Conservation (phyloP, 352 stramenopile genomes). For the Phytophthora podocarpi region DNA sequence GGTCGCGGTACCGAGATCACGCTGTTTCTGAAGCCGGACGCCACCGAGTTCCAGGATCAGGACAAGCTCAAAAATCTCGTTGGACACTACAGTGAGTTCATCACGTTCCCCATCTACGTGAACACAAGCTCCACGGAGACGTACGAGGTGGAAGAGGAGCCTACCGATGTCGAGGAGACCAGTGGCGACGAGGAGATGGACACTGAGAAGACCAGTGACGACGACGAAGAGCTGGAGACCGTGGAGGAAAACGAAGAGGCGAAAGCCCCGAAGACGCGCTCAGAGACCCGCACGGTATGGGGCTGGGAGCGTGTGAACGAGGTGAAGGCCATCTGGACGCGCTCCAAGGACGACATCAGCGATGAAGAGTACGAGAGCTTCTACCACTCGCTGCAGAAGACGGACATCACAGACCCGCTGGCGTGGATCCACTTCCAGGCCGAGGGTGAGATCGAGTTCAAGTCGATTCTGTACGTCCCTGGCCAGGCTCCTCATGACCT, state of each 20-base stretch:
- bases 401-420: constrained; percentile 82
- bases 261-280: constrained; percentile 83
- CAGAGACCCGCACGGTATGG: constrained; percentile 94
- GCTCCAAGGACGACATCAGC: constrained; percentile 95
- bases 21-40: constrained; percentile 99
- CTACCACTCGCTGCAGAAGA: constrained; percentile 96
- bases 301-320: constrained; percentile 97
- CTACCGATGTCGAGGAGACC: constrained; percentile 56
- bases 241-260: constrained; percentile 68
- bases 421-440: constrained; percentile 99
- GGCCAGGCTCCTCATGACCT: constrained; percentile 83
- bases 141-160: constrained; percentile 91
- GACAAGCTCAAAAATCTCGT: constrained; percentile 96
- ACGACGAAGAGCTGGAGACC: constrained; percentile 73
- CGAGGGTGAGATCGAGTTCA: constrained; percentile 99
- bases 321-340: constrained; percentile 98
- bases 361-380: constrained; percentile 99
- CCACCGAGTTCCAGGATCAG: constrained; percentile 95
- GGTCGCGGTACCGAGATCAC: constrained; percentile 98
- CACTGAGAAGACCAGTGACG: constrained; percentile 44
- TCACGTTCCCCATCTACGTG: constrained; percentile 99
- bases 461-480: constrained; percentile 98
- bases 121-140: constrained; percentile 92
- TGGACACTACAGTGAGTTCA: constrained; percentile 99
- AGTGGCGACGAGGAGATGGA: constrained; percentile 61